Percentiles rank a stretch among this genome's conserved stretches.
Conservation (phyloP, 169 alveolate species). For the Plasmodium vinckei region DNA sequence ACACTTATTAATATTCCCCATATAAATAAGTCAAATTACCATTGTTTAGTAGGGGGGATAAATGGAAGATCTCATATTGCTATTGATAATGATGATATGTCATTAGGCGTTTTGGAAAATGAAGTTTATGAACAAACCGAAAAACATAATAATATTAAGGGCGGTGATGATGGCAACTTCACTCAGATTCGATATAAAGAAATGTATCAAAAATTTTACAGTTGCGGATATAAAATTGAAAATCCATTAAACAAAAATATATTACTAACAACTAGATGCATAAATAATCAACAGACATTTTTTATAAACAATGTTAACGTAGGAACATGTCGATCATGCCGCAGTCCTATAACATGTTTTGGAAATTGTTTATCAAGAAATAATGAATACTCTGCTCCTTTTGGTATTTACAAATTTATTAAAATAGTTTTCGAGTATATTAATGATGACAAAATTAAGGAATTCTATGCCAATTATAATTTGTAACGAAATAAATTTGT, state of each 20-base stretch:
- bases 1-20: constrained; percentile 30
- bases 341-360: constrained; percentile 47
- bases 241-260: constrained; percentile 18
- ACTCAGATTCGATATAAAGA: not conserved
- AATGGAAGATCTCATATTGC: constrained; percentile 54
- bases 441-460: constrained; percentile 48
- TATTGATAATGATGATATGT: constrained; percentile 21
- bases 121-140: not conserved
- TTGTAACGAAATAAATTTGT: not conserved
- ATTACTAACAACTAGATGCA: constrained; percentile 57
- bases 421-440: constrained; percentile 44
- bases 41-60: constrained; percentile 64
- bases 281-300: constrained; percentile 47
- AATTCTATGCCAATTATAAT: constrained; percentile 18
- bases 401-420: constrained; percentile 62
- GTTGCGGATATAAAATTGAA: constrained; percentile 36
- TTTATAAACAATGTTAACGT: constrained; percentile 39
- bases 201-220: constrained; percentile 16
- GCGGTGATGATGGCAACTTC: not conserved
- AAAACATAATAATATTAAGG: not conserved
- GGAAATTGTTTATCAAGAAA: constrained; percentile 56
- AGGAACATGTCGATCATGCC: constrained; percentile 48
- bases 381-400: constrained; percentile 51
- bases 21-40: constrained; percentile 29
- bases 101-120: constrained; percentile 53